Base-by-base conservation (phyloP, 805 yeast species). In the Candida koratica region DNA sequence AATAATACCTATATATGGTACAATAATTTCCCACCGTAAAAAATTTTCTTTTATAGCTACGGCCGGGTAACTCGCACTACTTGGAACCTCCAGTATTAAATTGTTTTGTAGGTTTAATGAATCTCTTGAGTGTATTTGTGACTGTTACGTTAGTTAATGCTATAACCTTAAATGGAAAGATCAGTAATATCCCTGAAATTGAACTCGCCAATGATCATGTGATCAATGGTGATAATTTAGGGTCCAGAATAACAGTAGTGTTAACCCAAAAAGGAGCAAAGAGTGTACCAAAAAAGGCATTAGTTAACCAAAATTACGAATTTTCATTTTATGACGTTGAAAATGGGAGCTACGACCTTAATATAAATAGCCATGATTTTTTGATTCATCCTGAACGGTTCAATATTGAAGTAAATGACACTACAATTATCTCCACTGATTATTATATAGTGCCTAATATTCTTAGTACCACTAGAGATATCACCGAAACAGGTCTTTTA, bases 1-100 rank as follows among this genome's bases (percentile, higher is more conserved):
- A 67, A 67, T 67, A 67, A 67, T 67, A 67, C 71, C 56, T 67
- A 64, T 64, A 50, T 72, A 48, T 43, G 10, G 69, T 64, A 67
- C 69, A 65, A 65, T 63, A 59, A 44, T 40, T 7, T 28, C 15
- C 23, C 10, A 13, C 33, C 17, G 27, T 32, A 29, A 32, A 27
- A 20, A 27, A 17, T 32, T 36, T n/a, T n/a, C n/a, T n/a, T n/a
- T 39, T 36, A 29, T 9, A 6, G 6, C 23, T 27, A 30, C 28
- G 28, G 26, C 31, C 31, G 26, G 26, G 26, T 24, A 24, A 24
- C 23, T 20, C 9, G n/a, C n/a, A n/a, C n/a, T n/a, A n/a, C n/a
- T n/a, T n/a, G n/a, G n/a, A n/a, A n/a, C n/a, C n/a, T n/a, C n/a
- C n/a, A n/a, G n/a, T n/a, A n/a, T n/a, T n/a, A n/a, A n/a, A n/a